Base-by-base conservation (phyloP, 441 rosid genomes). In the Bocquillonia castaneifolia region DNA sequence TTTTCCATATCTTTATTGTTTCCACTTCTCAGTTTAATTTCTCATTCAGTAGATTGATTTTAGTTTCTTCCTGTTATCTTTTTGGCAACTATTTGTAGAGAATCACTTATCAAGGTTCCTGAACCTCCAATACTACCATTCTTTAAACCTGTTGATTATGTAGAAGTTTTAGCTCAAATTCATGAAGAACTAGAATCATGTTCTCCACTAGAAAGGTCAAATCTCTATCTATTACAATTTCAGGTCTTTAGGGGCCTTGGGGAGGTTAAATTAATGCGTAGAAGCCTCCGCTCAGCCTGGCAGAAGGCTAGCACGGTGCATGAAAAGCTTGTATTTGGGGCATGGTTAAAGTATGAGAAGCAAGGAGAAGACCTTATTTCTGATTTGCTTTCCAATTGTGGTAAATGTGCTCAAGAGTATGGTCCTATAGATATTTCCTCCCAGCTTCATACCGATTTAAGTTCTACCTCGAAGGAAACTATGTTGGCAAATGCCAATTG, bases 181-280 rank as follows among this genome's bases (percentile, higher is more conserved):
- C 99, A 92, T 67, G 98, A 94, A 80, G 97, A 90, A 67, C 96
- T 94, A 6, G 99, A 94, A 77, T 84, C 88, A 12, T 94, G 98
- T 65, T 63, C 84, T 69, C 79, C 80, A 0, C 75, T 82, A 55
- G 92, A 86, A 73, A 86, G 87, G 76, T 83, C 97, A 12, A 79
- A 51, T 74, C 90, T 94, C 67, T 92, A 87, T 81, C 77, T 90
- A 67, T 73, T 85, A 57, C 93, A 92, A 77, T 92, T 83, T 76
- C 96, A 94, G 82, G 86, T 94, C 70, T 94, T 91, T 81, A 85
- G 82, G 78, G 99, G 99, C 56, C 89, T 94, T 59, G 94, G 98
- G 55, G 99, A 94, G 82, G 78, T 85, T 68, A 94, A 90, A 72
- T 73, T 92, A 72, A 85, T 86, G 92, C 82, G 85, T 63, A 86